These are phyloP conservation scores for Persicaria maculosa DNA, from an alignment of 148 eudicot species.

Conservation along the genomic window DNA sequence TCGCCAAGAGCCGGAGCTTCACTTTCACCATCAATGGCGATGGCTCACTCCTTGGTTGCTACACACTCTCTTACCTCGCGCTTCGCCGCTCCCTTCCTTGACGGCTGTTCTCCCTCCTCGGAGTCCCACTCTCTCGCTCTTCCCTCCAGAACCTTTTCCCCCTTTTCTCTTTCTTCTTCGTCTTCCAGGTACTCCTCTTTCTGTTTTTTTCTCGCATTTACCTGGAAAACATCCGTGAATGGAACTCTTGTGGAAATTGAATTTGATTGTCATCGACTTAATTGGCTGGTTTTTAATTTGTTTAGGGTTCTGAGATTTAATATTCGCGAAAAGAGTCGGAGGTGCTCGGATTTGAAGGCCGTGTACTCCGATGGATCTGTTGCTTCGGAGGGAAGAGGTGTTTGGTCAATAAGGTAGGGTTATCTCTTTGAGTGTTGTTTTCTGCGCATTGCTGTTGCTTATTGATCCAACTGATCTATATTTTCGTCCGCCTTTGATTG, in stretches of 20 bases:
- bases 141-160: slow-evolving; percentile 24
- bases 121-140: slow-evolving; percentile 26
- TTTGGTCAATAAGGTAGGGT: slow-evolving; percentile 74
- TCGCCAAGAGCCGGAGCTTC: background rate
- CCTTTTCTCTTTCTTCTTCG: background rate
- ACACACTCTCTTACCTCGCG: slow-evolving; percentile 11
- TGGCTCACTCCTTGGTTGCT: slow-evolving; percentile 14
- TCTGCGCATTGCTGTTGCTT: background rate
- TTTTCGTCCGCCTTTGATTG: background rate
- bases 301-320: slow-evolving; percentile 28
- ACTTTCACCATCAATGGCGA: background rate
- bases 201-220: background rate
- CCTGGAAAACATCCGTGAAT: background rate
- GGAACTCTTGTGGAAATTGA: background rate
- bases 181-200: background rate
- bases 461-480: background rate
- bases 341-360: slow-evolving; percentile 36
- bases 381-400: slow-evolving; percentile 26
- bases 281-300: background rate
- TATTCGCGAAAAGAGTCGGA: slow-evolving; percentile 18
- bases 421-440: slow-evolving; percentile 3
- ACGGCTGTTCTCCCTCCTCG: slow-evolving; percentile 11
- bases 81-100: background rate
- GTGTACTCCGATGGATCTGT: slow-evolving; percentile 34
- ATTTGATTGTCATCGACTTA: background rate